Evolutionary conservation across 202 grass and related monocot species (phyloP), one percentile per base, ranked within the genome.

Genomic region (Carex arenaria): DNA sequence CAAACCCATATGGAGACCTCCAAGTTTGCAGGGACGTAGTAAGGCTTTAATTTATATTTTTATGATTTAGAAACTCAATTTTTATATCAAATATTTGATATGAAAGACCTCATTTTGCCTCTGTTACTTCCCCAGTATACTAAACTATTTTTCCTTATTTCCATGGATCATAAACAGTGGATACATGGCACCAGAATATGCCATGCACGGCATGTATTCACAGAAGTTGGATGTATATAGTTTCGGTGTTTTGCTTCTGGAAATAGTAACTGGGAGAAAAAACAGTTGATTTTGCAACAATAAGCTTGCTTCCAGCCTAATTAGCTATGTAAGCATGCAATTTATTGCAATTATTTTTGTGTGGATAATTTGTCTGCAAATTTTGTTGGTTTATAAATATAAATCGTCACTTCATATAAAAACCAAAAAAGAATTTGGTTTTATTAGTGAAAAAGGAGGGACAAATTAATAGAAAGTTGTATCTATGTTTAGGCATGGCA

Each of bases 11-110:
- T 17, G 5, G 75, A 67, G 45, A 85, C 83, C 19, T 66, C 32
- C 1, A 47, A 15, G 19, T 26, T 78, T 85, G 83, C 59, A 10
- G 83, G 83, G 15, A 85, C 83, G 28, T 79, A 13, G 83, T 85
- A 85, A 54, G 83, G 5, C 64, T 5, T 67, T 4, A 34, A 36
- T 67, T 36, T 67, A 17, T 0, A 36, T 67, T 56, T 56, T 17
- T 56, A 0, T 56, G 17, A 15, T 18, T 56, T 0, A 17, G 54
- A 18, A 15, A 18, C 3, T 5, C 17, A 17, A 17, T 18, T 56
- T 17, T 26, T 26, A 26, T 15, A 56, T 4, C 15, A 56, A 18
- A 56, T 17, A 56, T 17, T 56, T 56, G 5, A 56, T 5, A 56
- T 18, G 3, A 3, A 26, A 26, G 32, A 3, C 0, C 32, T 34